phyloP scores from a whole-genome alignment of 306 rosid species.

The Coriaria nepalensis region DNA sequence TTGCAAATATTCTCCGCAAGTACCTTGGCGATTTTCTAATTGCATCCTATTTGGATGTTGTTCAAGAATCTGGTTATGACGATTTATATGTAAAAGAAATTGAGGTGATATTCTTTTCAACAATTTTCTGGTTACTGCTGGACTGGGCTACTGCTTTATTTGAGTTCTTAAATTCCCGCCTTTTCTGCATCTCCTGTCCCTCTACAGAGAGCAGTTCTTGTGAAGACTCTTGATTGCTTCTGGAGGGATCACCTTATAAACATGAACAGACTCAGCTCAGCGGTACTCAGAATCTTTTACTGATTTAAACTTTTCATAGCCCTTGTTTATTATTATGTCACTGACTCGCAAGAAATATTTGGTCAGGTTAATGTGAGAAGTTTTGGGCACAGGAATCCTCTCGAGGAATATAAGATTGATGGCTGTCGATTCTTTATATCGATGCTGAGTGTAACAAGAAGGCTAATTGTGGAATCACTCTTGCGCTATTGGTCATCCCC shows the following conservation, averaged over 20 bases:
- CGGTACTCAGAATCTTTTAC: constrained; percentile 41
- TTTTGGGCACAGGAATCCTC: constrained; percentile 96
- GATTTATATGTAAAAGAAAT: constrained; percentile 65
- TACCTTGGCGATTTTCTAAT: constrained; percentile 86
- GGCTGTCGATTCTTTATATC: constrained; percentile 96
- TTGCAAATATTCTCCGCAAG: constrained; percentile 69
- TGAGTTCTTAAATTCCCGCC: not conserved
- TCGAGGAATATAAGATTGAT: constrained; percentile 93
- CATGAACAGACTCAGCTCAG: constrained; percentile 93
- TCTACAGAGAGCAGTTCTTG: constrained; percentile 84
- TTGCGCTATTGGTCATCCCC: constrained; percentile 89
- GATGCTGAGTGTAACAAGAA: constrained; percentile 91
- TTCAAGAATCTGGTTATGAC: constrained; percentile 81
- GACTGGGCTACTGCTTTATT: constrained; percentile 10
- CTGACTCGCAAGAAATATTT: constrained; percentile 23
- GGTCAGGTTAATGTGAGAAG: constrained; percentile 88
- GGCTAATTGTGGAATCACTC: constrained; percentile 83
- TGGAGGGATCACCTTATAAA: constrained; percentile 98
- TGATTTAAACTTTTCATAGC: constrained; percentile 2
- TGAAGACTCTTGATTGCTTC: constrained; percentile 85
- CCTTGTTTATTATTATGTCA: constrained; percentile 12
- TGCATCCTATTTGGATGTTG: constrained; percentile 67
- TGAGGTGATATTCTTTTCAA: constrained; percentile 47
- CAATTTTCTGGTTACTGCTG: constrained; percentile 11
- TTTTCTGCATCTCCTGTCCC: constrained; percentile 1